Evolutionary conservation across 371 early-diverging fungal species (phyloP).

Genomic region (Nosema muscidifuracis): DNA sequence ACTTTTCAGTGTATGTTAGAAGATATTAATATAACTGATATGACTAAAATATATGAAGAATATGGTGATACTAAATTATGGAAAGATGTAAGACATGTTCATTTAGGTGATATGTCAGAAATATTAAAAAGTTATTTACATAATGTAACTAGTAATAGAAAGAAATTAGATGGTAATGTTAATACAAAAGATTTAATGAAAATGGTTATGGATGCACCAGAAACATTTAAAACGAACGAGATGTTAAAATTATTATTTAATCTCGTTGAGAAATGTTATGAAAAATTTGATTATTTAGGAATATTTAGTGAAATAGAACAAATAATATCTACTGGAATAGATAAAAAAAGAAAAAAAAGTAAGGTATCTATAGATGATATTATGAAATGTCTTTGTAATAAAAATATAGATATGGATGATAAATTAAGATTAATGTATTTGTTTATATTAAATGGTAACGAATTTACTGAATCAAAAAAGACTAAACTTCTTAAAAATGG

Average conservation of each 20-base stretch:
- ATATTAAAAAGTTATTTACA: slow-evolving; percentile 47
- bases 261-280: slow-evolving; percentile 49
- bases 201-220: slow-evolving; percentile 61
- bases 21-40: slow-evolving; percentile 32
- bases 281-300: slow-evolving; percentile 45
- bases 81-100: slow-evolving; percentile 54
- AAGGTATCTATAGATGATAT: slow-evolving; percentile 34
- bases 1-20: slow-evolving; percentile 56
- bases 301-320: slow-evolving; percentile 54
- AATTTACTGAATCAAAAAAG: slow-evolving; percentile 39
- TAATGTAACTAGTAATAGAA: slow-evolving; percentile 41
- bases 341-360: too few relatives aligned
- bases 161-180: slow-evolving; percentile 49
- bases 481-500: slow-evolving; percentile 24
- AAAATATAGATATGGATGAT: slow-evolving; percentile 46
- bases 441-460: slow-evolving; percentile 28
- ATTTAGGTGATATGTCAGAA: slow-evolving; percentile 58
- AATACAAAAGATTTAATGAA: slow-evolving; percentile 55
- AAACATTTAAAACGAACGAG: slow-evolving; percentile 55
- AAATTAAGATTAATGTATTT: slow-evolving; percentile 56
- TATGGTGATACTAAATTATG: slow-evolving; percentile 46
- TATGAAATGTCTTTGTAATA: slow-evolving; percentile 35
- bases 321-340: slow-evolving; percentile 49
- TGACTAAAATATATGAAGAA: slow-evolving; percentile 28
- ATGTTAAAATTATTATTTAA: slow-evolving; percentile 46